Evolutionary conservation across 805 yeast genomes (phyloP), one percentile per base, ranked within the genome.

Genomic region (Lachancea kluyveri): DNA sequence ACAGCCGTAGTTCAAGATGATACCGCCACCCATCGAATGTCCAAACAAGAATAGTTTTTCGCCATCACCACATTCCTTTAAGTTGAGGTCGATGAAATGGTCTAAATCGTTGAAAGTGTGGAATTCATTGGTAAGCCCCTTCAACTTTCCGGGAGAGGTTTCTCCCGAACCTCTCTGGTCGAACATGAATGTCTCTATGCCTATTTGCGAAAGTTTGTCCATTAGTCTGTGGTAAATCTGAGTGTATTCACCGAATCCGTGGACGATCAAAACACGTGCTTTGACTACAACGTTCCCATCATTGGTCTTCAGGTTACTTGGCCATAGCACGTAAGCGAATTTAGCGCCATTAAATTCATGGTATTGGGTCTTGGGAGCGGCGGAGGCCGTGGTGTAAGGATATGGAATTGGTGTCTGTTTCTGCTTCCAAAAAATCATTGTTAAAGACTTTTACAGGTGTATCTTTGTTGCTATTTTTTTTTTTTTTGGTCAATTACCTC

Each of bases 1-100:
- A 21, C 73, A 64, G 3, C 72, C 75, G 50, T 82, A 81, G 52
- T 77, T 78, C 36, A 82, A 58, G 0, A 61, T 62, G 30, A 82
- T 74, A 0, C 80, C 88, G 13, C 90, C 90, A 30, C 94, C 94
- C 88, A 83, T 80, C 7, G 87, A 80, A 42, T 77, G 85, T 1
- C 90, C 87, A 47, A 70, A 61, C 27, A 83, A 47, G 43, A 62
- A 68, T 19, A 80, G 43, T 21, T 50, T 51, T 5, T 52, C 54
- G 1, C 43, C 33, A 11, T 38, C 37, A 7, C 36, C 44, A 17
- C 49, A 26, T 19, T 51, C 50, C 17, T 39, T 29, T 14, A 45
- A 23, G 42, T 39, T 52, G 45, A 18, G 41, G 22, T 35, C 39
- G 17, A 52, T 31, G 52, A 82, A 70, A 45, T 62, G 70, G 34